A percentile compares a stretch with the other conserved stretches of the same genome.
These are phyloP conservation scores for Vickermania spadyakhi DNA, from an alignment of 208 protist species.

Conservation along the genomic window DNA sequence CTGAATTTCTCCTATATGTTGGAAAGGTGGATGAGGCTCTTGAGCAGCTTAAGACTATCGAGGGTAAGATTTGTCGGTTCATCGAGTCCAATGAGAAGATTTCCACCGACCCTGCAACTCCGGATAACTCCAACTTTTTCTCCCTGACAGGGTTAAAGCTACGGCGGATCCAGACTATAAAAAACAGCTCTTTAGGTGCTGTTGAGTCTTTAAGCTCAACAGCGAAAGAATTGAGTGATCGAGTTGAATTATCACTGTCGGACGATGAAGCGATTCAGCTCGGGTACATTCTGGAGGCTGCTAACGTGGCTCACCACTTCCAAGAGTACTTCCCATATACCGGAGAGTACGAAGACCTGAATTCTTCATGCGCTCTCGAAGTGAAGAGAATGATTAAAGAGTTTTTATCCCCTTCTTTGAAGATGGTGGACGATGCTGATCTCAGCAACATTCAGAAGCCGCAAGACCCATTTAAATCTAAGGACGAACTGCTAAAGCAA, in stretches of 20 bases:
- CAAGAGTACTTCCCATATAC: conserved; percentile 63
- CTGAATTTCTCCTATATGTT: conserved; percentile 73
- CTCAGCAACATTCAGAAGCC: conserved; percentile 41
- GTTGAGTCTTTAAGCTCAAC: conserved; percentile 17
- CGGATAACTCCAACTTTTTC: conserved; percentile 50
- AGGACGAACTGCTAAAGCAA: conserved; percentile 51
- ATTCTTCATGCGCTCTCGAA: conserved; percentile 22
- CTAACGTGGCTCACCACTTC: conserved; percentile 68
- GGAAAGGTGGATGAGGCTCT: conserved; percentile 52
- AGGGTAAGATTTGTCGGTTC: conserved; percentile 41
- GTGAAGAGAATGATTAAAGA: conserved; percentile 27
- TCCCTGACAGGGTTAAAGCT: conserved; percentile 56
- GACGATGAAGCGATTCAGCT: conserved; percentile 69
- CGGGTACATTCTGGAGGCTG: conserved; percentile 46
- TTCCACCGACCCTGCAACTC: conserved; percentile 33
- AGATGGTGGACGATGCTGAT: conserved; percentile 23
- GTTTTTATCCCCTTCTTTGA: conserved; percentile 24
- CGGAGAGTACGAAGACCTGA: conserved; percentile 58
- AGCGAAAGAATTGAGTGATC: conserved; percentile 42
- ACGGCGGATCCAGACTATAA: conserved; percentile 19
- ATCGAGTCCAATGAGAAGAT: conserved; percentile 21
- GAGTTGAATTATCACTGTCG: conserved; percentile 34
- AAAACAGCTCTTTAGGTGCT: conserved; percentile 28
- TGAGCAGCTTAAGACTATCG: conserved; percentile 36
- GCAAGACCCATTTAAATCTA: conserved; percentile 56